Percentiles rank a stretch among this genome's conserved stretches.
phyloP scores from a whole-genome alignment of 768 basidiomycete species.

The Auricularia cornea region DNA sequence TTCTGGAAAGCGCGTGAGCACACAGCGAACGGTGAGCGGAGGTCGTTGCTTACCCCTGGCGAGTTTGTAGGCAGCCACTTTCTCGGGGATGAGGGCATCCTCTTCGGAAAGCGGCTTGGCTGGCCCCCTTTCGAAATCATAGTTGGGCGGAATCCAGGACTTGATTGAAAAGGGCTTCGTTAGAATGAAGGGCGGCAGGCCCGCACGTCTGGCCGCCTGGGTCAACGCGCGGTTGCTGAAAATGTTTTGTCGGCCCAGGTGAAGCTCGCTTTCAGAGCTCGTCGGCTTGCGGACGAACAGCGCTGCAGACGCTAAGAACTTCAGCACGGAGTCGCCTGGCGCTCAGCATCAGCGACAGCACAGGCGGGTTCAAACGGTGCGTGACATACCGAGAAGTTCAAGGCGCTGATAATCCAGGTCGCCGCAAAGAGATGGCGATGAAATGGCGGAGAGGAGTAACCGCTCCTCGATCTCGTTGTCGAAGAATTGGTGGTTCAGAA shows the following conservation, averaged over 20 bases:
- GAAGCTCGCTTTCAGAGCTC: slow-evolving; percentile 58
- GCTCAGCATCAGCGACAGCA: slow-evolving; percentile 1
- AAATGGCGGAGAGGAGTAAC: slow-evolving; percentile 56
- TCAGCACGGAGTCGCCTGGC: slow-evolving; percentile 74
- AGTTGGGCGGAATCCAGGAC: slow-evolving; percentile 53
- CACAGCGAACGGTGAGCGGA: not conserved
- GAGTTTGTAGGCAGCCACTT: not conserved
- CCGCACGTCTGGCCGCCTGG: slow-evolving; percentile 43
- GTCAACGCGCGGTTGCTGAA: slow-evolving; percentile 68
- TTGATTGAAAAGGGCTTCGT: slow-evolving; percentile 61
- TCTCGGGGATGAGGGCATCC: not conserved
- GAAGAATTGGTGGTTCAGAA: slow-evolving; percentile 66
- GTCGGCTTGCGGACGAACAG: slow-evolving; percentile 63
- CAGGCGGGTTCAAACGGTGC: slow-evolving; percentile 1
- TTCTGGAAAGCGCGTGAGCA: slow-evolving; percentile 8
- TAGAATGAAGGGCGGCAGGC: slow-evolving; percentile 67
- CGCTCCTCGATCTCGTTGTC: slow-evolving; percentile 51
- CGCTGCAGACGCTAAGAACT: slow-evolving; percentile 67
- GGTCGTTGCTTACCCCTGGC: not conserved
- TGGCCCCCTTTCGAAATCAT: not conserved
- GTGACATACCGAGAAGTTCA: slow-evolving; percentile 64
- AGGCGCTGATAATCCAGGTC: slow-evolving; percentile 78
- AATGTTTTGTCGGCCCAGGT: slow-evolving; percentile 54
- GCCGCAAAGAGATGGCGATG: slow-evolving; percentile 57
- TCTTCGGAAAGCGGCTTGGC: not conserved